Evolutionary conservation across 371 early-diverging fungal species (phyloP).

Genomic region (Mucor lusitanicus): DNA sequence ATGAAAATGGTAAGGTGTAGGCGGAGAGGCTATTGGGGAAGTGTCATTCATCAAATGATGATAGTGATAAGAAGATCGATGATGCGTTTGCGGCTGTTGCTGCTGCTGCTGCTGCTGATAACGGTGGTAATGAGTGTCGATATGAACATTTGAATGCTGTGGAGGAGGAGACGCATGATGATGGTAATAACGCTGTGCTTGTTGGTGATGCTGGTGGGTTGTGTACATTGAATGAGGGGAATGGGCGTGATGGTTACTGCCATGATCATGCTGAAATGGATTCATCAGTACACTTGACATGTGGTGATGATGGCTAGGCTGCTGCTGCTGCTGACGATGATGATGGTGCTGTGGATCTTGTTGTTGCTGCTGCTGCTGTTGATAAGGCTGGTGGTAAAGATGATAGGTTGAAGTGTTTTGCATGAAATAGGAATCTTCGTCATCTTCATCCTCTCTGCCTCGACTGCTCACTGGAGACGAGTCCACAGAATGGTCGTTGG

Average conservation of each 20-base stretch:
- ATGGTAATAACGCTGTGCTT: not conserved
- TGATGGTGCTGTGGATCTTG: not conserved
- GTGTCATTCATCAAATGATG: not conserved
- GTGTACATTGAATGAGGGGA: not conserved
- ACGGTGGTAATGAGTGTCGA: not conserved
- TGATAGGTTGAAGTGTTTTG: not conserved
- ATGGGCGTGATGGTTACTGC: not conserved
- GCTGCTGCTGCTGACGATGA: not conserved
- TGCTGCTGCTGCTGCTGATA: not conserved
- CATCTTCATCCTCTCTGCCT: not conserved
- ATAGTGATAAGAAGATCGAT: not conserved
- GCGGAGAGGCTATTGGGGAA: not conserved
- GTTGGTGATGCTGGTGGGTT: not conserved
- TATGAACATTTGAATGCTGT: not conserved
- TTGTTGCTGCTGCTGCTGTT: not conserved
- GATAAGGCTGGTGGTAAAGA: not conserved
- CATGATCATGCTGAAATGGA: not conserved
- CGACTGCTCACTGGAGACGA: not conserved
- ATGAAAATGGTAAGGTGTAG: not conserved
- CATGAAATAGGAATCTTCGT: not conserved
- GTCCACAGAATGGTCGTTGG: constrained; percentile 16
- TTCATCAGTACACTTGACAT: not conserved
- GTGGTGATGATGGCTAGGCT: not conserved
- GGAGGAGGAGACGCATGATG: not conserved
- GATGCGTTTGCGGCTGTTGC: too few relatives aligned